Evolutionary conservation across 768 basidiomycete species (phyloP), one percentile per base, ranked within the genome.

Genomic region (Postia placenta): DNA sequence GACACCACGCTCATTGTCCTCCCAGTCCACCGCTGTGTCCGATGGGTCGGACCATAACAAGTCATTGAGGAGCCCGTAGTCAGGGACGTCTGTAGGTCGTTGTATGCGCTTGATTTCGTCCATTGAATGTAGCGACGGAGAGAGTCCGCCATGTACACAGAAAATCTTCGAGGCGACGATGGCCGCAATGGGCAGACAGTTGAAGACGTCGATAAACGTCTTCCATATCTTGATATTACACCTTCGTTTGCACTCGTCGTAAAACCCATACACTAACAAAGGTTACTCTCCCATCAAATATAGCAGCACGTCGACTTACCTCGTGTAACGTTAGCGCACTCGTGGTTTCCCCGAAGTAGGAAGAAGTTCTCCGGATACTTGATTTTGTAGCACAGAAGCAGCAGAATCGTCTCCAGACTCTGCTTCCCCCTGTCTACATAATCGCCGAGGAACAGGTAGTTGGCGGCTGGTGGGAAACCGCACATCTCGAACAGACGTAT

Each of bases 161-260:
- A 99, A 99, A 62, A 99, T 99, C 74, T 99, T 99, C 59, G 92
- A 92, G 6, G 95, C 96, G 42, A 99, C 96, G 63, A 99, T 89
- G 26, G 96, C 93, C 35, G 95, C 94, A 61, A 99, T 98, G 43
- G 96, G 96, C 11, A 99, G 81, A 62, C 93, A 94, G 69, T 99
- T 98, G 80, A 99, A 99, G 50, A 97, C 95, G 71, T 99, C 96
- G 67, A 98, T 91, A 68, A 99, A 98, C 2, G 92, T 94, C 72
- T 95, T 98, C 96, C 96, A 99, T 23, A 91, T 94, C 74, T 98
- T 99, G 77, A 98, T 92, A 67, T 95, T 97, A 77, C 93, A 96
- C 56, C 96, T 82, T 64, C 96, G 85, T 72, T 99, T 99, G 77
- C 96, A 99, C 71, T 99, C 96, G 71, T 98, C 96, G 68, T 99